Conservation (phyloP, 768 basidiomycete genomes). For the Trametes elegans region DNA sequence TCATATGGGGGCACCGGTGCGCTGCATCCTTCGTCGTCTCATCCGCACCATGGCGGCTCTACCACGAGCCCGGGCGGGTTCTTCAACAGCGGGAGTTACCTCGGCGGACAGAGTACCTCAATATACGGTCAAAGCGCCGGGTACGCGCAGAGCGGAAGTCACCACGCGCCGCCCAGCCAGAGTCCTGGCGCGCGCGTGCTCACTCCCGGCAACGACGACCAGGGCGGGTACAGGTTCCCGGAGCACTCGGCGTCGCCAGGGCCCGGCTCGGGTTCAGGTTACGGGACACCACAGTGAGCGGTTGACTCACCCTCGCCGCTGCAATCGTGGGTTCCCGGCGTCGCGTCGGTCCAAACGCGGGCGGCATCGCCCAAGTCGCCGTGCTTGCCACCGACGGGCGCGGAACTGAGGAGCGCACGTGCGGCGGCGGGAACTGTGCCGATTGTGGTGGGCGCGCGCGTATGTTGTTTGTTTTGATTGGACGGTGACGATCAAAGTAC, state of each 20-base stretch:
- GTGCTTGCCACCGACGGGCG: neutral
- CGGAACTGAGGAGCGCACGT: neutral
- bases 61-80: constrained; percentile 12
- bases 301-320: neutral
- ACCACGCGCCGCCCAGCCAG: constrained; percentile 12
- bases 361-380: too few species aligned
- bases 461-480: constrained; percentile 13
- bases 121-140: constrained; percentile 17
- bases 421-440: neutral
- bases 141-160: constrained; percentile 20
- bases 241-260: constrained; percentile 31
- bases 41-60: constrained; percentile 11
- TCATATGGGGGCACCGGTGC: constrained; percentile 19
- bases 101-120: constrained; percentile 12
- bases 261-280: constrained; percentile 32
- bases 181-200: constrained; percentile 19
- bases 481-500: constrained; percentile 14
- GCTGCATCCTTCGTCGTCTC: constrained; percentile 20
- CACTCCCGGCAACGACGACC: constrained; percentile 18
- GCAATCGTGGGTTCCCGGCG: neutral
- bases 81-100: constrained; percentile 20
- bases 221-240: constrained; percentile 25
- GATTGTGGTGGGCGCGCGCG: neutral
- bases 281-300: constrained; percentile 32
- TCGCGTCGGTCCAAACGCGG: neutral